Conservation (phyloP, 345 rosid genomes). For the Viola odorata region DNA sequence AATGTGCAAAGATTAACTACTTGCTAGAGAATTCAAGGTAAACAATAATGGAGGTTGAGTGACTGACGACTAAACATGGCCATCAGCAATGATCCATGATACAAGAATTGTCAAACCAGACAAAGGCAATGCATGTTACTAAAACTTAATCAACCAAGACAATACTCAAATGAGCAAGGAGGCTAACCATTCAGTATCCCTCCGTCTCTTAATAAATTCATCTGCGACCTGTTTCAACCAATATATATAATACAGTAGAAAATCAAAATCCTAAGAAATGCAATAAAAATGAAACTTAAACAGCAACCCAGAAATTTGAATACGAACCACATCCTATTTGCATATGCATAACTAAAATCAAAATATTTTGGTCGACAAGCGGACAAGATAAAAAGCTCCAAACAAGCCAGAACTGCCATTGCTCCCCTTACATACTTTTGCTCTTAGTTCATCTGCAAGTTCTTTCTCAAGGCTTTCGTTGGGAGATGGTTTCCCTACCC, state of each 20-base stretch:
- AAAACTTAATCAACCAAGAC: no score
- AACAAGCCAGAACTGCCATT: no score
- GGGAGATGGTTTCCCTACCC: conserved; percentile 52
- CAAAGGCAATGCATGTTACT: no score
- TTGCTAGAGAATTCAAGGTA: background rate
- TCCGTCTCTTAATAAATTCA: conserved; percentile 60
- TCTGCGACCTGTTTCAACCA: conserved; percentile 47
- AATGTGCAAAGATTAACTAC: conserved; percentile 7
- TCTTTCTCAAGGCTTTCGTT: conserved; percentile 45
- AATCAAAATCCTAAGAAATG: background rate
- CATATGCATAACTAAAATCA: no score
- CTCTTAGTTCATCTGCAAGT: conserved; percentile 64
- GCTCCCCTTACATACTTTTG: conserved; percentile 27
- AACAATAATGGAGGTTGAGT: background rate
- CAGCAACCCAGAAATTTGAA: no score
- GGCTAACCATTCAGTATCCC: conserved; percentile 58
- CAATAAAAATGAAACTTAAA: background rate
- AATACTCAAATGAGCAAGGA: background rate
- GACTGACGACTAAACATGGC: background rate
- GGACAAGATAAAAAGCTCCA: no score
- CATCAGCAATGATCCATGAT: background rate
- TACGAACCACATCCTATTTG: no score
- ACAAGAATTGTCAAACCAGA: no score
- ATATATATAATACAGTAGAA: background rate
- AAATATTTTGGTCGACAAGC: no score